Evolutionary conservation across 1,284 basidiomycete species (phyloP), one percentile per base, ranked within the genome.

Genomic region (Rhodotorula sp.): DNA sequence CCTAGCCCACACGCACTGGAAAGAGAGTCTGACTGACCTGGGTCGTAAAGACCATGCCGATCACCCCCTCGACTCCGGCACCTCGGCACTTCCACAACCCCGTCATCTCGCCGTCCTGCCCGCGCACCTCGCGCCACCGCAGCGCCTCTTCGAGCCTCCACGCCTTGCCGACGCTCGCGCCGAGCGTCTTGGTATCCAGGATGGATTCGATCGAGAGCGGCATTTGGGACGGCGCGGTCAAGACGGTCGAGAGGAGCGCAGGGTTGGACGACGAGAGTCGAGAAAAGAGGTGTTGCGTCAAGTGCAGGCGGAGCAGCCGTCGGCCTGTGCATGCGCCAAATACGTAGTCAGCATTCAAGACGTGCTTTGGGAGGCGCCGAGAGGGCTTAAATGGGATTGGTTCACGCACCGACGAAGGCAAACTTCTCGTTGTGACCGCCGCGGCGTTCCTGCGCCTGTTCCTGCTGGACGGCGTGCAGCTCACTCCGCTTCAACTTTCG

Each of bases 21-120:
- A 49, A 4, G 15, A 42, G 4, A 55, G 33, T 4, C 24, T 24
- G n/a, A 6, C 64, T 46, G 18, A 68, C 72, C 66, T 73, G 69
- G 33, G 70, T 69, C 20, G 70, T 69, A 59, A 67, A 75, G 12
- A 73, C 64, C 26, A 57, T 68, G 1, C 73, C 73, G 22, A 73
- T n/a, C 0, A 73, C 57, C 10, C 66, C 71, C 55, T 75, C 73
- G 45, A 75, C 68, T 37, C 62, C 70, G 18, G 42, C 51, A 44
- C 73, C 73, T 46, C 73, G 54, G 56, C 69, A 67, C 65, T 75
- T 75, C 66, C 58, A 75, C 64, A 75, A 18, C 12, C 73, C 73
- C 22, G 67, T 69, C 62, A 64, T 63, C 30, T 67, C 66, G 33
- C 73, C 73, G 6, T 64, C 58, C 44, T 37, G 59, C 8, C 64